These are phyloP conservation scores for Linaria vulgaris DNA, from an alignment of 257 asterid genomes.

Conservation along the genomic window DNA sequence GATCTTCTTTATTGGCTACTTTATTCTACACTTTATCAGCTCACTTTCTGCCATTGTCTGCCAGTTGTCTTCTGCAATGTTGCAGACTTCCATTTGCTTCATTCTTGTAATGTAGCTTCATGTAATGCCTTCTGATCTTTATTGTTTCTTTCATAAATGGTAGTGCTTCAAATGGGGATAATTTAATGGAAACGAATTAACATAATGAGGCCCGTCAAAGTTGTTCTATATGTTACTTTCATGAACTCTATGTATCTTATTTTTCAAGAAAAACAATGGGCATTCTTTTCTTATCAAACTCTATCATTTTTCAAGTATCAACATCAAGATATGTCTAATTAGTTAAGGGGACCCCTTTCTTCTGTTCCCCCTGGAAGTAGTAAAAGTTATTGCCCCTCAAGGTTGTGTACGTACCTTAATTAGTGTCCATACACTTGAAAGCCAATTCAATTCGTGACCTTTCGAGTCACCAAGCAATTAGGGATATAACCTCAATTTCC, in stretches of 20 bases:
- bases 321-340: not conserved
- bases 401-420: not conserved
- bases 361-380: conserved; percentile 19
- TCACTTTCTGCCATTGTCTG: too few relatives aligned
- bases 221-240: too few relatives aligned
- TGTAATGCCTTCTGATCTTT: too few relatives aligned
- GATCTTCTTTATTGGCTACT: too few relatives aligned
- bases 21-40: too few relatives aligned
- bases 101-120: too few relatives aligned
- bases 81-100: too few relatives aligned
- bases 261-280: not conserved
- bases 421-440: not conserved
- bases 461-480: conserved; percentile 2
- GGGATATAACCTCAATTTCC: not conserved
- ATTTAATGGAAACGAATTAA: not conserved
- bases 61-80: too few relatives aligned
- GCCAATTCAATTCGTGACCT: conserved; percentile 17
- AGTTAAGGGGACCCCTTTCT: conserved; percentile 5
- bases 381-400: conserved; percentile 9
- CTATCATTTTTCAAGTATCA: conserved; percentile 9
- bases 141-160: too few relatives aligned
- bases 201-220: not conserved
- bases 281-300: not conserved
- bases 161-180: not conserved
- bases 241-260: too few relatives aligned